Percentiles rank a stretch among this genome's conserved stretches.
Evolutionary conservation across 73 alveolate species (phyloP).

Genomic region (Symbiodinium natans): DNA sequence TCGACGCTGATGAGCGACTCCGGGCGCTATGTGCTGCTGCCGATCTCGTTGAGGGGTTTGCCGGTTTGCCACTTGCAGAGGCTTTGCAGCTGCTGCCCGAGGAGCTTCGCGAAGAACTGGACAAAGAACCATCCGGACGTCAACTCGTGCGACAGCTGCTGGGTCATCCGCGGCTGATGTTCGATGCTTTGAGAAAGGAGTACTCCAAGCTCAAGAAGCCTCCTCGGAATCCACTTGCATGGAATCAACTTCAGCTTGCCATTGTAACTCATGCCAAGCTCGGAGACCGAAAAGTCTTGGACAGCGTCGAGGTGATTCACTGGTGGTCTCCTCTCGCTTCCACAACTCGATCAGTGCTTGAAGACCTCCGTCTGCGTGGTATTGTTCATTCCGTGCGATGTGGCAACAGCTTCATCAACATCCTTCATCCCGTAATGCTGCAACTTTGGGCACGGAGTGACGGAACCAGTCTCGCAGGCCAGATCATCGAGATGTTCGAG

Average conservation of each 20-base stretch:
- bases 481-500: background rate
- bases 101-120: background rate
- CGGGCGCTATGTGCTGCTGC: background rate
- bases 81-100: background rate
- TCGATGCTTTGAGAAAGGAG: background rate
- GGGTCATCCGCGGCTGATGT: background rate
- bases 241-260: background rate
- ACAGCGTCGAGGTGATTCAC: background rate
- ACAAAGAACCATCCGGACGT: background rate
- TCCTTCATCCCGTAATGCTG: background rate
- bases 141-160: constrained; percentile 9
- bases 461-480: background rate
- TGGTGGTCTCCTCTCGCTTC: background rate
- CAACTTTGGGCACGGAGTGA: background rate
- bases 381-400: background rate
- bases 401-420: background rate
- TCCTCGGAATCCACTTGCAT: background rate
- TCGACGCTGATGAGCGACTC: background rate
- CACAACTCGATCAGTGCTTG: background rate
- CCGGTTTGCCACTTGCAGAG: background rate
- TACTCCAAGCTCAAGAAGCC: background rate
- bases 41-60: background rate
- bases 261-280: background rate
- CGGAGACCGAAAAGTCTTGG: background rate
- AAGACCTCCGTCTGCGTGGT: background rate